Evolutionary conservation across 2,329 filamentous ascomycete species (phyloP), one percentile per base, ranked within the genome.

Genomic region (Hirsutella rhossiliensis): DNA sequence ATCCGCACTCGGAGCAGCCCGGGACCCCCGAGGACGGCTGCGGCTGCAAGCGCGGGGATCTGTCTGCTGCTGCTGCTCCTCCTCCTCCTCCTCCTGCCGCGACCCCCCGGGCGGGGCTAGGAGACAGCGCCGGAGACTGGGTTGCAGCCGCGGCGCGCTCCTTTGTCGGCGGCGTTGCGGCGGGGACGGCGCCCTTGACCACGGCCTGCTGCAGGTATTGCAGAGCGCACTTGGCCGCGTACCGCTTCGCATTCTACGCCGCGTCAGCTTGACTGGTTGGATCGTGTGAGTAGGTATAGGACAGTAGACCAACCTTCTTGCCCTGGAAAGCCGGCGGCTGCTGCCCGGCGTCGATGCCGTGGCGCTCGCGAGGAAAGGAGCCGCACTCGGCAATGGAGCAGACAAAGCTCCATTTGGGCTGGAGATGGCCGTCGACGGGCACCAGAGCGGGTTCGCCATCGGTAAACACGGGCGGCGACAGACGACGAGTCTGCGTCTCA

Each of bases 141-240:
- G 15, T 17, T n/a, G 8, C 17, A 5, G 32, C 32, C 32, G 15
- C 32, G 32, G 15, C 13, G 5, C 5, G 13, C 13, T 15, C 17
- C 32, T 34, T 34, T 11, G 32, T 15, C 13, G 32, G 32, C 34
- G 34, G 8, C 12, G 34, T 31, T 4, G 30, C n/a, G 29, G 13
- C 7, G 13, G 40, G 3, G 9, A 5, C 34, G n/a, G 34, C 15
- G 5, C 11, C 23, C 23, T 29, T 30, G 38, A 23, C 23, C 5
- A 28, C 11, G 42, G 12, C 11, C 19, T 32, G 52, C 20, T 56
- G 47, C 3, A 75, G 59, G 59, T 64, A 73, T 8, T 63, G 55
- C 19, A 69, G 50, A 20, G 72, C 72, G 12, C 62, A 64, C 50
- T 65, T 67, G 19, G 74, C 72, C 1, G 75, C 73, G 48, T 69